These are phyloP conservation scores for Pseudonitzschia multistriata DNA, from an alignment of 108 stramenopile genomes.

Conservation along the genomic window DNA sequence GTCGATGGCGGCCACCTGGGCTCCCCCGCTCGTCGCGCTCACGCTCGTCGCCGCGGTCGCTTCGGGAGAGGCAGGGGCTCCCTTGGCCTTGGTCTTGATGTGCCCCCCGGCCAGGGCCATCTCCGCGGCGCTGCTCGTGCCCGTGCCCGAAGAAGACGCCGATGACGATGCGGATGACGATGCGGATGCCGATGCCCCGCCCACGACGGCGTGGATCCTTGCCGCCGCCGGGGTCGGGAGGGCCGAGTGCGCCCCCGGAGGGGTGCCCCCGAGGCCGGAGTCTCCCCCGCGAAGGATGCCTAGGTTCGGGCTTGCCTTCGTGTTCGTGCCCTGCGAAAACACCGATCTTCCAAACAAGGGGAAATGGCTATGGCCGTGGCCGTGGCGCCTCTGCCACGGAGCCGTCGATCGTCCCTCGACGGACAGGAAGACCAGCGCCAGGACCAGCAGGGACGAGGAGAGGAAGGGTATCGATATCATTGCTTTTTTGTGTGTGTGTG, in stretches of 20 bases:
- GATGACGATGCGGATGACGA: too few relatives aligned
- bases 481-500: not conserved
- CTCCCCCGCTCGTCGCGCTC: not conserved
- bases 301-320: too few relatives aligned
- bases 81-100: not conserved
- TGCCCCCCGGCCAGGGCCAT: not conserved
- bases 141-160: too few relatives aligned
- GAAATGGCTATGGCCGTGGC: too few relatives aligned
- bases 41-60: not conserved
- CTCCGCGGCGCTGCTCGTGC: not conserved
- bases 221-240: not conserved
- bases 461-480: constrained; percentile 1
- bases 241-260: not conserved
- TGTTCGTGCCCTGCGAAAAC: not conserved
- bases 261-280: not conserved
- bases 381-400: too few relatives aligned
- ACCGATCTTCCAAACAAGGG: too few relatives aligned
- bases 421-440: not conserved
- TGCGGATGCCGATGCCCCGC: not conserved
- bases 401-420: not conserved
- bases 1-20: not conserved
- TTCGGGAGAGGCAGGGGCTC: not conserved
- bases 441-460: not conserved
- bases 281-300: not conserved
- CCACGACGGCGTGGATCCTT: too few relatives aligned